Evolutionary conservation across 331 rosid species (phyloP).

Genomic region (Saraca asoca): DNA sequence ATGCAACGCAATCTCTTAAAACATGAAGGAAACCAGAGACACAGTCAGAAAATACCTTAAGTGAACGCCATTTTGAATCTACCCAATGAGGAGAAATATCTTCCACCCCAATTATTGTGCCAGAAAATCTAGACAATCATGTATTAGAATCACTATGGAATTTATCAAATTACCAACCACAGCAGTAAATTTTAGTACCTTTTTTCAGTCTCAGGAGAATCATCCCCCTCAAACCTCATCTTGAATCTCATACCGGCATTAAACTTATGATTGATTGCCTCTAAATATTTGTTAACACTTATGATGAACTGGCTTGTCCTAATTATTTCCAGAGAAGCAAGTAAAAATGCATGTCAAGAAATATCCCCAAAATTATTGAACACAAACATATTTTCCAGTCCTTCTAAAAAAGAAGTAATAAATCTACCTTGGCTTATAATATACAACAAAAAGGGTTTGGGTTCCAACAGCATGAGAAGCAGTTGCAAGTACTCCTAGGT

Average conservation of each 20-base stretch:
- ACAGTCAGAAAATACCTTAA: conserved; percentile 56
- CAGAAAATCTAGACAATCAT: conserved; percentile 60
- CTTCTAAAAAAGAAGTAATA: conserved; percentile 6
- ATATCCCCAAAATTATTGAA: conserved; percentile 5
- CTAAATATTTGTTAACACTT: conserved; percentile 63
- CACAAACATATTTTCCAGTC: neutral
- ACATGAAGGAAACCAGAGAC: neutral
- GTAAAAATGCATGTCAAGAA: conserved; percentile 30
- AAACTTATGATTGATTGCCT: conserved; percentile 61
- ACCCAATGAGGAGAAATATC: conserved; percentile 72
- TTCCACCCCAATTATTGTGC: conserved; percentile 72
- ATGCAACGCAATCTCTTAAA: conserved; percentile 12
- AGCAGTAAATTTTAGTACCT: conserved; percentile 48
- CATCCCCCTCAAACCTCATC: conserved; percentile 85
- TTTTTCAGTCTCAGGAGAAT: conserved; percentile 73
- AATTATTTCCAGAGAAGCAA: conserved; percentile 22
- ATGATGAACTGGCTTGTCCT: conserved; percentile 83
- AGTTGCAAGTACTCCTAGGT: conserved; percentile 88
- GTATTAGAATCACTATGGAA: conserved; percentile 33
- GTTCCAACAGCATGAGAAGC: conserved; percentile 84
- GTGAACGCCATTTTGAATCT: conserved; percentile 72
- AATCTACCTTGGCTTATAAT: conserved; percentile 74
- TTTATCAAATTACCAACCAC: conserved; percentile 19
- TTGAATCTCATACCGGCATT: conserved; percentile 71
- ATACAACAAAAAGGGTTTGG: conserved; percentile 67